Evolutionary conservation across 2,329 filamentous ascomycete species (phyloP).

Genomic region (Cladobotryum protrusum): DNA sequence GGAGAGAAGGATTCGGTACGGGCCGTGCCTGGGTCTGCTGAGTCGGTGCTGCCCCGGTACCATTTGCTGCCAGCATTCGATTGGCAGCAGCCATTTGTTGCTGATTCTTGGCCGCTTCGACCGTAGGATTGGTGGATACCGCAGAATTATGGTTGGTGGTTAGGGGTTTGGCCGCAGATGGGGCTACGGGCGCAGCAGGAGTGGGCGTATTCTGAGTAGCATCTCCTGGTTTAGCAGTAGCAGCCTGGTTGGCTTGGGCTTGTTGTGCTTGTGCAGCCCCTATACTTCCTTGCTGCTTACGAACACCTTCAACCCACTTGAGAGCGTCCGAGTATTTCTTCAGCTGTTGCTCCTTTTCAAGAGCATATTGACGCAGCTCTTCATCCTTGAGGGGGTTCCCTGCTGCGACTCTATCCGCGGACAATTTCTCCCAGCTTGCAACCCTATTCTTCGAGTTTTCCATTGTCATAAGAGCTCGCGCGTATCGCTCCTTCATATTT

Average conservation of each 20-base stretch:
- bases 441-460: slow-evolving; percentile 39
- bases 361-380: slow-evolving; percentile 39
- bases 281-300: slow-evolving; percentile 38
- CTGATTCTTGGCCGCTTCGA: slow-evolving; percentile 42
- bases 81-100: slow-evolving; percentile 25
- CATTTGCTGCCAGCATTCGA: slow-evolving; percentile 25
- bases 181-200: slow-evolving; percentile 12
- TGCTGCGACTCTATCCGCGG: slow-evolving; percentile 37
- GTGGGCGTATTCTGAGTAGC: slow-evolving; percentile 18
- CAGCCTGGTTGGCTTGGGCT: slow-evolving; percentile 17
- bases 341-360: slow-evolving; percentile 37
- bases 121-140: slow-evolving; percentile 39
- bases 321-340: slow-evolving; percentile 43
- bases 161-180: slow-evolving; percentile 20
- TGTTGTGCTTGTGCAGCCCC: slow-evolving; percentile 16
- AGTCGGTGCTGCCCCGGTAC: slow-evolving; percentile 16
- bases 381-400: slow-evolving; percentile 41
- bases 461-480: slow-evolving; percentile 43
- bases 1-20: slow-evolving; percentile 19
- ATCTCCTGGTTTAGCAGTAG: slow-evolving; percentile 20
- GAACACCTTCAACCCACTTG: slow-evolving; percentile 41
- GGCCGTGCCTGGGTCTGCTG: slow-evolving; percentile 24
- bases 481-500: slow-evolving; percentile 42
- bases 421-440: slow-evolving; percentile 34
- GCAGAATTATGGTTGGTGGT: slow-evolving; percentile 26